Percentiles rank a stretch among this genome's conserved stretches.
Evolutionary conservation across 2,329 filamentous ascomycete species (phyloP).

Genomic region (Ophiobolus disseminans): DNA sequence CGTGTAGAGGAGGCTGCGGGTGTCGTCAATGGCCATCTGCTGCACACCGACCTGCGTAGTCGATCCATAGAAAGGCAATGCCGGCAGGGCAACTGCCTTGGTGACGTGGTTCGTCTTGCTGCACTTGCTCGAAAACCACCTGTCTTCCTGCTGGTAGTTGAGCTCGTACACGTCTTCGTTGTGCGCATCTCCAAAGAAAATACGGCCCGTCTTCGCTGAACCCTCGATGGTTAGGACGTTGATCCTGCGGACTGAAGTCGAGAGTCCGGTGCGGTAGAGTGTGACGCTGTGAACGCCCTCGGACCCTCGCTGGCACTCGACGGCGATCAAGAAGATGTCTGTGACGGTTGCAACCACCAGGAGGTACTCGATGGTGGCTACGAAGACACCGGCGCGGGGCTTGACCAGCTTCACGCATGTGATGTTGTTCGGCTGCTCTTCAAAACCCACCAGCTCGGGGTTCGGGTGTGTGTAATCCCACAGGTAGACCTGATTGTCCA

Average conservation of each 20-base stretch:
- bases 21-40: conserved; percentile 88
- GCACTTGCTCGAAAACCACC: conserved; percentile 91
- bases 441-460: conserved; percentile 88
- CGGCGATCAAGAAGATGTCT: conserved; percentile 86
- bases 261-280: conserved; percentile 89
- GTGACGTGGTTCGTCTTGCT: conserved; percentile 87
- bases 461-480: conserved; percentile 98
- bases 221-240: conserved; percentile 81
- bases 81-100: conserved; percentile 70
- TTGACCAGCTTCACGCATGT: conserved; percentile 87
- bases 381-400: conserved; percentile 86
- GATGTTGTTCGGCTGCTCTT: conserved; percentile 87
- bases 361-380: conserved; percentile 83
- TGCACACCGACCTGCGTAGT: conserved; percentile 66
- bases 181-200: conserved; percentile 84
- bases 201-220: conserved; percentile 79
- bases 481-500: conserved; percentile 94
- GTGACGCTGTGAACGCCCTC: conserved; percentile 75
- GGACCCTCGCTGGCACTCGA: conserved; percentile 69
- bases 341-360: conserved; percentile 86
- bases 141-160: conserved; percentile 95
- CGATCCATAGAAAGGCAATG: conserved; percentile 36
- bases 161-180: conserved; percentile 93
- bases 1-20: conserved; percentile 86
- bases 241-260: conserved; percentile 75